phyloP scores from a whole-genome alignment of 2,329 filamentous ascomycete species.

The Aspergillus fumigatus region DNA sequence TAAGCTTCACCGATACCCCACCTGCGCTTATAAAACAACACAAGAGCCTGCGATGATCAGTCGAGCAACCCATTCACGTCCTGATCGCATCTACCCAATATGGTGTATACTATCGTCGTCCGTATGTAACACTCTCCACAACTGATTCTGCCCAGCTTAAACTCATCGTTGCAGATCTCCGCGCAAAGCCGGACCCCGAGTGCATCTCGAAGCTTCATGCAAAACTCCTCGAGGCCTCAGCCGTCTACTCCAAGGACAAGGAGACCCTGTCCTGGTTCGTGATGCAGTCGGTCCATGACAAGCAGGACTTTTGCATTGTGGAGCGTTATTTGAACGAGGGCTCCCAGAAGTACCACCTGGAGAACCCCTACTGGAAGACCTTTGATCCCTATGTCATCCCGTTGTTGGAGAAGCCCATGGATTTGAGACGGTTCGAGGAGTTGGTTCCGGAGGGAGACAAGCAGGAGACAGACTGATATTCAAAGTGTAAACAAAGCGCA shows the following conservation, averaged over 20 bases:
- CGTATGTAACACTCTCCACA: conserved; percentile 14
- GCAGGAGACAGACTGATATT: neutral
- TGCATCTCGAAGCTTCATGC: conserved; percentile 63
- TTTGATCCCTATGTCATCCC: conserved; percentile 71
- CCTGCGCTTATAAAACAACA: neutral
- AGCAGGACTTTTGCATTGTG: conserved; percentile 68
- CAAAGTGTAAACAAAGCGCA: neutral
- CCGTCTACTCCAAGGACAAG: conserved; percentile 66
- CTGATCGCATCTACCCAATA: conserved; percentile 3
- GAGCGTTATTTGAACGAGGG: conserved; percentile 65
- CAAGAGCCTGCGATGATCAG: neutral
- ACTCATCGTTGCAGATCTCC: conserved; percentile 42
- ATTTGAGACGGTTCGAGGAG: conserved; percentile 64
- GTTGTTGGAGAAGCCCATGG: conserved; percentile 64
- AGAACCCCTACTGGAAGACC: conserved; percentile 71
- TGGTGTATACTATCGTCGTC: conserved; percentile 30
- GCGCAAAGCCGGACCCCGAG: conserved; percentile 62
- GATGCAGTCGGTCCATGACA: conserved; percentile 68
- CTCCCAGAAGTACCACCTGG: conserved; percentile 57
- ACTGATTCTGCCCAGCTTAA: neutral
- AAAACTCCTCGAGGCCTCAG: conserved; percentile 70
- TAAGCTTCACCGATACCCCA: neutral
- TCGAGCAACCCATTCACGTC: neutral
- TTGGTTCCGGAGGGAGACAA: conserved; percentile 31
- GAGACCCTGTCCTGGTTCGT: conserved; percentile 71